These are phyloP conservation scores for Candida maltosa DNA, from an alignment of 805 yeast species.

Conservation along the genomic window DNA sequence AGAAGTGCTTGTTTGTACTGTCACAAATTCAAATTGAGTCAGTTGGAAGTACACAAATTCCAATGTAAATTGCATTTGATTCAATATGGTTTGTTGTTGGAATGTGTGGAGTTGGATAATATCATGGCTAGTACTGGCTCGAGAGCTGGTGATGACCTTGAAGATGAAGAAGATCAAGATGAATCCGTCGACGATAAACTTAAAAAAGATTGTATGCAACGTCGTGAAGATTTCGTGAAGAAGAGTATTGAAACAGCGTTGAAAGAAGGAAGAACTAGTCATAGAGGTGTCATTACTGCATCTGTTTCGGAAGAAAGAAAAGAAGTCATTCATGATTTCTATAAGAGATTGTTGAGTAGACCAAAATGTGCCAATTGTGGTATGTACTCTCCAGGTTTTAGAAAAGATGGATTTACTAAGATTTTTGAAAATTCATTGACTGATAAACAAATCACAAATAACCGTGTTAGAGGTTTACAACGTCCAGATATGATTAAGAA, in stretches of 20 bases:
- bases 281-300: slow-evolving; percentile 73
- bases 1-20: slow-evolving; percentile 88
- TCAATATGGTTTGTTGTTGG: slow-evolving; percentile 85
- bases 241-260: slow-evolving; percentile 70
- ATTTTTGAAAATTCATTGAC: slow-evolving; percentile 83
- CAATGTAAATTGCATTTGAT: slow-evolving; percentile 76
- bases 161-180: slow-evolving; percentile 41
- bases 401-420: slow-evolving; percentile 93
- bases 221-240: slow-evolving; percentile 69
- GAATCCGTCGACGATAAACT: slow-evolving; percentile 35
- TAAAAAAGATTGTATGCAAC: slow-evolving; percentile 47
- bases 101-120: slow-evolving; percentile 69
- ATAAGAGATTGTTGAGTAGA: slow-evolving; percentile 67
- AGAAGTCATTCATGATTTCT: slow-evolving; percentile 64
- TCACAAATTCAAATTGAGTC: slow-evolving; percentile 73
- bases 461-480: slow-evolving; percentile 74
- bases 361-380: slow-evolving; percentile 95
- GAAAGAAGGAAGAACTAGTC: slow-evolving; percentile 68
- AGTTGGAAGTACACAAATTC: slow-evolving; percentile 68
- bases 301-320: slow-evolving; percentile 88
- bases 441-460: slow-evolving; percentile 78
- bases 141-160: slow-evolving; percentile 38
- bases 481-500: slow-evolving; percentile 68
- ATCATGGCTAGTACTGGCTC: slow-evolving; percentile 42
- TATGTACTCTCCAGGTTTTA: slow-evolving; percentile 88